phyloP scores from a whole-genome alignment of 2,329 filamentous ascomycete species.

The Sporothrix humicola region DNA sequence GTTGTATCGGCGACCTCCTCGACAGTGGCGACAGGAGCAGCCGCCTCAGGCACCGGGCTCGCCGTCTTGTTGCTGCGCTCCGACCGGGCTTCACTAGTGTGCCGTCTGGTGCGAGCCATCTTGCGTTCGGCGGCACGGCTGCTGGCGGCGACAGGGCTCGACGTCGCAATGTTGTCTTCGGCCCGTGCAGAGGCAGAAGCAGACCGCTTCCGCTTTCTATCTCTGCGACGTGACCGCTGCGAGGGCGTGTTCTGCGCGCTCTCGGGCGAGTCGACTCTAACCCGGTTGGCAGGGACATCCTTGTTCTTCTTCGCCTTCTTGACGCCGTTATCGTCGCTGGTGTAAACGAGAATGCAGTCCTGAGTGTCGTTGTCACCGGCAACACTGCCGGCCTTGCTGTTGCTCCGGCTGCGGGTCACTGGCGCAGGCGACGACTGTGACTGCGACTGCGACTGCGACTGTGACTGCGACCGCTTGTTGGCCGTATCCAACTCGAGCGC shows the following conservation, averaged over 20 bases:
- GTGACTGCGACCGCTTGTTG: conserved; percentile 39
- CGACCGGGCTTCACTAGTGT: conserved; percentile 1
- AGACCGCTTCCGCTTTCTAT: conserved; percentile 36
- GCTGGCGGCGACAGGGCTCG: background rate
- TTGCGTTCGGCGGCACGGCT: conserved; percentile 10
- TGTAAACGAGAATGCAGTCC: conserved; percentile 46
- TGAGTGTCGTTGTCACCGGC: conserved; percentile 15
- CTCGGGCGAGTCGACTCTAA: conserved; percentile 15
- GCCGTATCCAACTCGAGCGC: conserved; percentile 55
- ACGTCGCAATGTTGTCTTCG: background rate
- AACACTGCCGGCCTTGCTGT: conserved; percentile 28
- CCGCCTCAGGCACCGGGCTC: background rate
- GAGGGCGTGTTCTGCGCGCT: conserved; percentile 29
- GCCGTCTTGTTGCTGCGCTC: conserved; percentile 20
- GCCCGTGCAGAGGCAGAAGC: conserved; percentile 35
- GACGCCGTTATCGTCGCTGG: conserved; percentile 32
- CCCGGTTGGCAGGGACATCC: conserved; percentile 27
- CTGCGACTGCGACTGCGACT: background rate
- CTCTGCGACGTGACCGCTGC: conserved; percentile 18
- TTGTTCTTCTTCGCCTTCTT: conserved; percentile 31
- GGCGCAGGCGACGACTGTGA: conserved; percentile 21
- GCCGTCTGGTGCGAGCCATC: conserved; percentile 2
- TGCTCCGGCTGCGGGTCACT: conserved; percentile 34
- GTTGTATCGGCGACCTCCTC: background rate
- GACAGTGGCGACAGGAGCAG: background rate